Percentiles rank a stretch among this genome's conserved stretches.
phyloP scores from a whole-genome alignment of 371 early-diverging fungal species.

The Mortierella sp. region DNA sequence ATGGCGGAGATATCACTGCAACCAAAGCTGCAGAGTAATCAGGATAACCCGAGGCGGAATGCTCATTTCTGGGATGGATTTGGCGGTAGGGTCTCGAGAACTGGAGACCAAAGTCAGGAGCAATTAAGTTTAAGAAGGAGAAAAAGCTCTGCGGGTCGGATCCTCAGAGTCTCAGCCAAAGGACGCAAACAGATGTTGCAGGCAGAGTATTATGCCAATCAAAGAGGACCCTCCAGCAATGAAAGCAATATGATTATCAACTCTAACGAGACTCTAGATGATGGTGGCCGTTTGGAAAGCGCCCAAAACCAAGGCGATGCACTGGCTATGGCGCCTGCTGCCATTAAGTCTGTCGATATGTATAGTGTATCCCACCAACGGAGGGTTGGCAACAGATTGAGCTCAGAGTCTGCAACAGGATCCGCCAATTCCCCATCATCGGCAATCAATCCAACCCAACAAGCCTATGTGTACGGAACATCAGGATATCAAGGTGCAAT shows the following conservation, averaged over 20 bases:
- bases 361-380: constrained; percentile 10
- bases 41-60: background rate
- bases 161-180: constrained; percentile 30
- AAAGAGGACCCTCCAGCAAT: background rate
- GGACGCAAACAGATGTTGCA: constrained; percentile 44
- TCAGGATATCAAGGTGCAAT: constrained; percentile 1
- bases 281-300: background rate
- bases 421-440: background rate
- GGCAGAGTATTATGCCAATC: constrained; percentile 45
- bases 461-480: constrained; percentile 4
- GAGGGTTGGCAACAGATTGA: background rate
- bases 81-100: background rate
- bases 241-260: background rate
- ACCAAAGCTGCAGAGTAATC: background rate
- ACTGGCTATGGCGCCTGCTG: constrained; percentile 5
- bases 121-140: background rate
- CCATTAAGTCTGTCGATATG: constrained; percentile 21
- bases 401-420: background rate
- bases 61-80: background rate
- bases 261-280: background rate
- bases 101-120: background rate
- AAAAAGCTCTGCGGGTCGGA: background rate
- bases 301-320: background rate
- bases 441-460: background rate
- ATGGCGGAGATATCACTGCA: background rate